Evolutionary conservation across 164 flowering plant species (phyloP).

Genomic region (Aristolochia fimbriata): DNA sequence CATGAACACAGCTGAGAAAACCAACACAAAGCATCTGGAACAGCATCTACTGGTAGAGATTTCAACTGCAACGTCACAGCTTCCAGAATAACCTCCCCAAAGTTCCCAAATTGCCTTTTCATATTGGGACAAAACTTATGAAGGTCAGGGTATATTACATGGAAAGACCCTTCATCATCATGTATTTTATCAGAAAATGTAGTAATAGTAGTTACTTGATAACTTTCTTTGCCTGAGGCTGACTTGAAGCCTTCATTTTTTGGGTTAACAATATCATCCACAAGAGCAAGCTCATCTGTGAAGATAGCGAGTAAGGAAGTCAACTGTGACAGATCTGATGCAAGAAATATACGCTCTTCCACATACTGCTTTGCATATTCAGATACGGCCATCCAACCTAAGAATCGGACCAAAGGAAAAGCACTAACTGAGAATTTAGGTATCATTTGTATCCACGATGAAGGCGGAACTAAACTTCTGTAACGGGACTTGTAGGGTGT

Average conservation of each 20-base stretch:
- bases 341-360: constrained; percentile 43
- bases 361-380: constrained; percentile 61
- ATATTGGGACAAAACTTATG: constrained; percentile 61
- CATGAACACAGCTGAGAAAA: constrained; percentile 74
- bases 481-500: constrained; percentile 25
- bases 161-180: constrained; percentile 35
- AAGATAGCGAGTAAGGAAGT: constrained; percentile 55
- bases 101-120: constrained; percentile 59
- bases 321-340: constrained; percentile 55
- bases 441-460: constrained; percentile 69
- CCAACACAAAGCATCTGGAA: constrained; percentile 84
- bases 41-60: constrained; percentile 40
- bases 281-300: constrained; percentile 67
- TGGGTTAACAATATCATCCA: constrained; percentile 29
- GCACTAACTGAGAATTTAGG: constrained; percentile 41
- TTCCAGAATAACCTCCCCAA: constrained; percentile 69
- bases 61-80: constrained; percentile 77
- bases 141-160: constrained; percentile 59
- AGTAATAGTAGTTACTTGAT: constrained; percentile 9
- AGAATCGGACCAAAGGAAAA: constrained; percentile 65
- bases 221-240: constrained; percentile 9
- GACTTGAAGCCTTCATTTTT: constrained; percentile 24
- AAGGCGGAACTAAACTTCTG: constrained; percentile 53
- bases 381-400: constrained; percentile 96
- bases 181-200: constrained; percentile 15